Evolutionary conservation across 441 rosid species (phyloP), one percentile per base, ranked within the genome.

Genomic region (Melastoma candidum): DNA sequence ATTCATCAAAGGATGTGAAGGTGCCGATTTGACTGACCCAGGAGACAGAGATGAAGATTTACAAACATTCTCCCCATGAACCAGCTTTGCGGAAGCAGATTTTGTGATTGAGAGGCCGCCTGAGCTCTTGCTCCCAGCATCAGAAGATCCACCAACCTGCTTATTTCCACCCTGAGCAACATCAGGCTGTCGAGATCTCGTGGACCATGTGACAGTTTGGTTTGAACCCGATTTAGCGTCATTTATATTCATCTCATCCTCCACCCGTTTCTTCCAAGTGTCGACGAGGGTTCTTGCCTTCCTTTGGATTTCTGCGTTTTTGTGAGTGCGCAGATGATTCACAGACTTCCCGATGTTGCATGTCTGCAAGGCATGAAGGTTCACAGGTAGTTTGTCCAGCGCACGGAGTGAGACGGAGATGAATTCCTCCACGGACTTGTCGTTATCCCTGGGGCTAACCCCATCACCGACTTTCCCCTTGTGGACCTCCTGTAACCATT

Each of bases 401-500:
- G 99, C 97, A 49, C 83, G 90, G 29, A 93, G 95, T 59, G 87
- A 72, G 60, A 78, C 68, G 52, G 82, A 65, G 25, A 94, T 86
- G 62, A 89, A 94, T 32, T 89, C 99, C 46, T 89, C 99, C 3
- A 78, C 69, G 3, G 77, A 70, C 63, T 80, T 88, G 52, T 85
- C 97, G 61, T 51, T 64, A 32, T 88, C 99, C 75, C 72, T 89
- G 53, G 73, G 74, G 63, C 85, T 53, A 60, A 67, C 60, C 62
- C 68, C 81, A 74, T 83, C 89, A 46, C 94, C 93, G 54, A 70
- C 62, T 71, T 89, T 93, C 63, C 97, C 99, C 69, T 79, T 89
- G 47, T 87, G 97, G 56, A 87, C 80, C 68, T 93, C 97, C 66
- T 93, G 99, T n/a, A 93, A 85, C 99, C 99, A 93, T 50, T 83